Evolutionary conservation across 345 rosid species (phyloP), one percentile per base, ranked within the genome.

Genomic region (Toxicodendron radicans): DNA sequence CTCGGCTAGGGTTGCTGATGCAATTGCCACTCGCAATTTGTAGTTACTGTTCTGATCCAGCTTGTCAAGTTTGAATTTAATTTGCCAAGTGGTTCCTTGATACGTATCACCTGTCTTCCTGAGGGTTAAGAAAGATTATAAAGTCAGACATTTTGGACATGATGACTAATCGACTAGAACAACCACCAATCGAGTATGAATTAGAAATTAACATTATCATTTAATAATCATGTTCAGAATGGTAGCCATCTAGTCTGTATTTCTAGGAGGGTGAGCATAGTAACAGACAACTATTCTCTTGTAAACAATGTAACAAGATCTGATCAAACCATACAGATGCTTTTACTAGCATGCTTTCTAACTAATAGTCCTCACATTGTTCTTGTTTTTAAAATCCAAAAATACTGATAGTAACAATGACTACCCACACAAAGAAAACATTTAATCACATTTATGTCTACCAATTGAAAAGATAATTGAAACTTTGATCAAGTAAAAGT

Each of bases 1-100:
- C 84, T 92, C 94, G 3, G 97, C 92, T 52, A 90, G 78, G 18
- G 91, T 87, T 41, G 95, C 97, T 18, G 97, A 80, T 54, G 99
- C 99, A 73, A 95, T 74, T 18, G 99, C 97, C 23, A 95, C 72
- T 49, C 88, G 82, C 58, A 95, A 81, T 82, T 86, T 88, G 79
- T 90, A 92, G 33, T 61, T 71, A 9, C 81, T 80, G n/a, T 73
- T 80, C 33, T 71, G 72, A 49, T 88, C 81, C 38, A 84, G 59
- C 57, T 45, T 69, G 58, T 83, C 79, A 23, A 89, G 87, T 74
- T 73, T 79, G 83, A 91, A 91, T 80, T 83, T 88, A 77, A 93
- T 88, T 74, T 89, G 89, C 98, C 98, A 89, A 35, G 93, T 86
- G 18, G 85, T 86, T 79, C 90, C 91, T 45, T 75, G 83, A 75